Percentiles rank a stretch among this genome's conserved stretches.
phyloP scores from a whole-genome alignment of 306 rosid species.

The Boehmeria nivea region DNA sequence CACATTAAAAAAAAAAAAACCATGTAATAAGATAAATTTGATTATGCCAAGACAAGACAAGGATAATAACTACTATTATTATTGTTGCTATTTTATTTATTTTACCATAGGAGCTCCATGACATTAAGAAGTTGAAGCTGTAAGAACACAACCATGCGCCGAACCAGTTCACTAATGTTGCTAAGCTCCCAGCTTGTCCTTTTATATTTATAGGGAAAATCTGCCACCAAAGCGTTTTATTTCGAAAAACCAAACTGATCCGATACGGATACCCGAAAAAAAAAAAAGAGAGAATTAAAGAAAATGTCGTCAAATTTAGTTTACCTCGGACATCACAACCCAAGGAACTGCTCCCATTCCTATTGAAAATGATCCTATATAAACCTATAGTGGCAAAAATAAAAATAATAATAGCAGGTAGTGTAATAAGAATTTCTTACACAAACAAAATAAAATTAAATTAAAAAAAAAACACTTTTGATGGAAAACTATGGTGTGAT shows the following conservation, averaged over 20 bases:
- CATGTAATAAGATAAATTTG: too few species aligned
- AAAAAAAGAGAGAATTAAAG: too few species aligned
- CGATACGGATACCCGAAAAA: too few species aligned
- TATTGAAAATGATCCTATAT: conserved; percentile 63
- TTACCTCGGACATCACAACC: conserved; percentile 96
- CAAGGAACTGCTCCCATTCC: conserved; percentile 99
- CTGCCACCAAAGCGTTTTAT: conserved; percentile 28
- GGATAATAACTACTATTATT: too few species aligned
- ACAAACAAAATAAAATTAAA: conserved; percentile 3
- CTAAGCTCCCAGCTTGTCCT: conserved; percentile 80
- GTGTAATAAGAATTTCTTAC: too few species aligned
- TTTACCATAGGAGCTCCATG: conserved; percentile 83
- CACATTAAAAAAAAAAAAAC: background rate
- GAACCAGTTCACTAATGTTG: conserved; percentile 86
- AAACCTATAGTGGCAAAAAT: conserved; percentile 63
- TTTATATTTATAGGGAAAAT: conserved; percentile 83
- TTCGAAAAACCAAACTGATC: too few species aligned
- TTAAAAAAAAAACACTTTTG: conserved; percentile 1
- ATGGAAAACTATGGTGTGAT: background rate
- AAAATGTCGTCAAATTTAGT: too few species aligned
- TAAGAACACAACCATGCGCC: conserved; percentile 88
- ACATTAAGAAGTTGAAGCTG: conserved; percentile 81
- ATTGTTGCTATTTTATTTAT: too few species aligned
- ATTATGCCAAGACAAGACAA: too few species aligned
- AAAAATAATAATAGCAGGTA: too few species aligned